Conservation (phyloP, 257 asterid species). For the Verbena officinalis region DNA sequence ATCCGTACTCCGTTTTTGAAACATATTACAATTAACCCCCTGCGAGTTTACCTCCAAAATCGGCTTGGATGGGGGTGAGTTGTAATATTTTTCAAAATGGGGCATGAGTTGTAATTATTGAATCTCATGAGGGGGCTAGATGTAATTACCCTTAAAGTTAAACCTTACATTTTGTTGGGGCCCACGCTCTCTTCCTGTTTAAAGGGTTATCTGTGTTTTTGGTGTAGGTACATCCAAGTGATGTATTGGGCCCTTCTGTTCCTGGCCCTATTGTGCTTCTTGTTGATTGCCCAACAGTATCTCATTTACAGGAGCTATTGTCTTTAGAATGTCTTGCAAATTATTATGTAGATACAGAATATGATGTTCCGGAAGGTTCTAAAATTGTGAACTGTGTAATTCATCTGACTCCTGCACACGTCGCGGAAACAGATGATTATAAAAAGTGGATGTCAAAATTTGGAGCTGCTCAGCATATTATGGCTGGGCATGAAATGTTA, state of each 20-base stretch:
- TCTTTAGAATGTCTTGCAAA: slow-evolving; percentile 53
- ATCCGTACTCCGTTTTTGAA: no score
- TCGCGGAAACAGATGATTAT: slow-evolving; percentile 59
- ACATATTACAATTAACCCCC: no score
- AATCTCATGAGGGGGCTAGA: no score
- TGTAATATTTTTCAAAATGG: no score
- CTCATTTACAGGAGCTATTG: slow-evolving; percentile 58
- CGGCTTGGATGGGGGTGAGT: no score
- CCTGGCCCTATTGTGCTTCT: slow-evolving; percentile 89
- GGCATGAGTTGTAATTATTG: no score
- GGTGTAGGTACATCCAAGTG: slow-evolving; percentile 80
- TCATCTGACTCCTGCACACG: slow-evolving; percentile 71
- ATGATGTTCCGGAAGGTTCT: slow-evolving; percentile 45
- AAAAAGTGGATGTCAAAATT: slow-evolving; percentile 84
- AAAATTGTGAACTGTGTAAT: slow-evolving; percentile 80
- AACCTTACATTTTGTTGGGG: not conserved
- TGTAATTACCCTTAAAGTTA: no score
- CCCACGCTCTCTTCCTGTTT: slow-evolving; percentile 18
- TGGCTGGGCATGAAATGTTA: slow-evolving; percentile 97
- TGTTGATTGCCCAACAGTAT: slow-evolving; percentile 85
- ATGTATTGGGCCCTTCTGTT: slow-evolving; percentile 84
- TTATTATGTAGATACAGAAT: slow-evolving; percentile 52
- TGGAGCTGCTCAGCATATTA: slow-evolving; percentile 85
- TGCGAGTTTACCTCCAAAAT: no score
- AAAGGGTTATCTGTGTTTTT: slow-evolving; percentile 12